Percentiles rank a stretch among this genome's conserved stretches.
Evolutionary conservation across 768 basidiomycete species (phyloP).

Genomic region (Tricholoma flavovirens): DNA sequence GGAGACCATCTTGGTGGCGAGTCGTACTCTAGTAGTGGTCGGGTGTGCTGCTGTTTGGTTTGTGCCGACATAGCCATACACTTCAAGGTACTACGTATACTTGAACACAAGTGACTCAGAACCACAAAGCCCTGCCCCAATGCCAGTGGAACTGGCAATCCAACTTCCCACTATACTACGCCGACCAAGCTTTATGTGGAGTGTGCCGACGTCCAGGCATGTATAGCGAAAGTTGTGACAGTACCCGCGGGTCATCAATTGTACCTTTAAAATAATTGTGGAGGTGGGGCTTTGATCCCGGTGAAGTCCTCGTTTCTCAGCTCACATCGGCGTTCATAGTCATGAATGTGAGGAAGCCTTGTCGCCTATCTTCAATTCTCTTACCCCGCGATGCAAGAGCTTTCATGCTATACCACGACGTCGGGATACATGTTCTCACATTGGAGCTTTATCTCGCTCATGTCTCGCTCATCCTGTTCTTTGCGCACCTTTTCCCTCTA

Average conservation of each 20-base stretch:
- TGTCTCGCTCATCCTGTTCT: background rate
- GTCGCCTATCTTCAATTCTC: background rate
- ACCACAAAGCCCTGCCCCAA: no score
- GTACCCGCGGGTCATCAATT: background rate
- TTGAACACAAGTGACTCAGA: no score
- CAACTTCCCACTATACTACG: background rate
- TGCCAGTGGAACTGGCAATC: background rate
- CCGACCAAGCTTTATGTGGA: background rate
- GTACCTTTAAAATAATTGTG: background rate
- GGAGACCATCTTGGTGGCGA: constrained; percentile 5
- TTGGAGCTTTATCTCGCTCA: background rate
- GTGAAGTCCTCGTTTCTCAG: background rate
- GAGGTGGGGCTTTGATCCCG: background rate
- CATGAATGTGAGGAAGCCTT: background rate
- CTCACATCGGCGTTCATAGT: background rate
- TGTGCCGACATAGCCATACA: background rate
- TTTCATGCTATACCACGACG: background rate
- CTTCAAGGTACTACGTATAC: no score
- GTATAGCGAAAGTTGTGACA: background rate
- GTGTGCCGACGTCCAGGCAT: background rate
- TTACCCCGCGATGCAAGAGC: background rate
- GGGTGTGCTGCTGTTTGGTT: background rate
- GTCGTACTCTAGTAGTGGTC: background rate
- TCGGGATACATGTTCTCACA: background rate
- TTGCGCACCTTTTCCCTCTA: background rate